These are phyloP conservation scores for Fusarium longipes DNA, from an alignment of 2,329 filamentous ascomycete species.

Conservation along the genomic window DNA sequence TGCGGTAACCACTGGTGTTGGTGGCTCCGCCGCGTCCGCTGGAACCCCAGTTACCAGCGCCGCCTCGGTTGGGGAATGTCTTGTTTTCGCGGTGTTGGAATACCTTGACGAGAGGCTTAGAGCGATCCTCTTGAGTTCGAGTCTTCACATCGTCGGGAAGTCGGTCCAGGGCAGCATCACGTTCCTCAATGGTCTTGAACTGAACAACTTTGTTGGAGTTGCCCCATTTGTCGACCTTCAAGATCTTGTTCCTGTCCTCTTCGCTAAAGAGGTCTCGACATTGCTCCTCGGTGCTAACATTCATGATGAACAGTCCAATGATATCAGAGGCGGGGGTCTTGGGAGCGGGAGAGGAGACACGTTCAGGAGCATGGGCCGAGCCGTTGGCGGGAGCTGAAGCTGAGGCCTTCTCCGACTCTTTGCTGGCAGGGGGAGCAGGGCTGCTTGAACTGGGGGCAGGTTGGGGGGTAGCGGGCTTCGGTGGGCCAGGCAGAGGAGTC, in stretches of 20 bases:
- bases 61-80: constrained; percentile 68
- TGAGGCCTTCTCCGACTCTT: constrained; percentile 68
- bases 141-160: constrained; percentile 82
- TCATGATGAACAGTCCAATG: constrained; percentile 90
- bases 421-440: constrained; percentile 56
- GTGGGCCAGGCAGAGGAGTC: constrained; percentile 50
- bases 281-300: constrained; percentile 84
- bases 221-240: constrained; percentile 81
- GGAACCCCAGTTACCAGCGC: constrained; percentile 74
- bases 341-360: constrained; percentile 66
- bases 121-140: constrained; percentile 75
- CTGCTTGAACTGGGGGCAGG: constrained; percentile 58
- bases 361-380: constrained; percentile 63
- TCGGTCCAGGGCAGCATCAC: constrained; percentile 80
- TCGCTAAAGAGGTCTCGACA: constrained; percentile 84
- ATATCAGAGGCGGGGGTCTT: constrained; percentile 73
- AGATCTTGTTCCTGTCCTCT: constrained; percentile 84
- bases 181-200: constrained; percentile 83
- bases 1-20: constrained; percentile 81
- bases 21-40: constrained; percentile 70
- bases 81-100: constrained; percentile 77
- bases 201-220: constrained; percentile 86
- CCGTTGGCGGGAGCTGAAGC: constrained; percentile 63
- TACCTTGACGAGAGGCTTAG: constrained; percentile 83
- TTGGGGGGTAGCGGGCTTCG: constrained; percentile 61